Base-by-base conservation (phyloP, 2,329 filamentous ascomycete species). In the Colletotrichum tamarilloi region DNA sequence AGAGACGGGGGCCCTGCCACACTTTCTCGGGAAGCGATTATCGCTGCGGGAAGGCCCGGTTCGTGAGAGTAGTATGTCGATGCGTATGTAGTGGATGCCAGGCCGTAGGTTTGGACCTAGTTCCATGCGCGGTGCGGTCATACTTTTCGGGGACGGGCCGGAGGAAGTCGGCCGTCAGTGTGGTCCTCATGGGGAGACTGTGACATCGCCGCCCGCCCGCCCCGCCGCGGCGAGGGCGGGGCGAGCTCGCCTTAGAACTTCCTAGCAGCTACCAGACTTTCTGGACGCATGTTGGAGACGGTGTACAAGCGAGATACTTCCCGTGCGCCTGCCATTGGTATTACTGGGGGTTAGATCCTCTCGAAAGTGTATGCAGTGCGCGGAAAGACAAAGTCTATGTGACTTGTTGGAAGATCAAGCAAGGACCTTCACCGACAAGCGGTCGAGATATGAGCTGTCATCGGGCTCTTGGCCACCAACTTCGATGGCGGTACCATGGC, bases 21-120 rank as follows among this genome's bases (percentile, higher is more conserved):
- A 46, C 60, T 38, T 49, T 65, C 46, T 49, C 46, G 49, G 62
- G 67, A 73, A 73, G 60, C 55, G 35, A 70, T 66, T 65, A 26
- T 35, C 49, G 67, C 56, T 66, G 67, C 70, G 70, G 67, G 60
- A 70, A 56, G 55, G 55, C 67, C 70, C 67, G 67, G 68, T 70
- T 69, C 60, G 46, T 56, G n/a, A 64, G 62, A 9, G 53, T 24
- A n/a, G 46, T 6, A n/a, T 24, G 22, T 53, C 24, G 22, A n/a
- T 58, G 16, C n/a, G 56, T 58, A n/a, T 32, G 58, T 55, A 24
- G 16, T 71, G 24, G 62, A 32, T 73, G 35, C 59, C 62, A 56
- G 35, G 30, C 55, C 30, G 53, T 56, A 42, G 24, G 24, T 12
- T 69, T 63, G 26, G 56, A 38, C 32, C 46, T 62, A 46, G 60